Base-by-base conservation (phyloP, 2,329 filamentous ascomycete genomes). In the Fusarium multiceps region DNA sequence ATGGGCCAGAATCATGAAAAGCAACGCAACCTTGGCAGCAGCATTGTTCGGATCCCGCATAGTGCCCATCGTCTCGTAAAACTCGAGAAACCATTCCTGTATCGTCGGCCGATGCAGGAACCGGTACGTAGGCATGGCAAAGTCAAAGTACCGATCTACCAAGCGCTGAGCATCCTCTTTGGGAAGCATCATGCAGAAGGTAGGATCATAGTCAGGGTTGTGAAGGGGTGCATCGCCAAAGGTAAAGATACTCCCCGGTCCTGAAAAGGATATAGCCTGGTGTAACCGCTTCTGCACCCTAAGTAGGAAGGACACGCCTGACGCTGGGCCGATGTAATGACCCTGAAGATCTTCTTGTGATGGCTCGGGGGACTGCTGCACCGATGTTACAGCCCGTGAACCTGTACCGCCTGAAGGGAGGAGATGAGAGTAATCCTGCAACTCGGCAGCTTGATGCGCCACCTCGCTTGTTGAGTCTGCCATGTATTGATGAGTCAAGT, bases 101-200 rank as follows among this genome's bases (percentile, higher is more conserved):
- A 87, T 81, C 1, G 82, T 85, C 0, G 84, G 83, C 5, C 85
- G 78, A 70, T 88, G 86, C 9, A 88, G 73, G 62, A 87, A 88
- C 1, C 86, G 81, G 68, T 88, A 86, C 0, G 86, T 87, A 3
- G 87, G 85, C 59, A 86, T 85, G 2, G 85, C 85, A 69, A 85
- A 87, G 56, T 87, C 86, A 70, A 88, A 88, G 61, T 88, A 88
- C 8, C 85, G 76, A 34, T 81, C 79, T 1, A 88, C 76, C 23
- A 88, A 51, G 2, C 69, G 66, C 43, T 76, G 69, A 7, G 76
- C 74, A 21, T 76, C 76, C 13, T 80, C 74, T 41, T 79, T 77
- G 34, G 84, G 63, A 23, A 82, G 78, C 74, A 87, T 63, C 72
- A 82, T 71, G 69, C 81, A 80, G 28, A 78, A 78, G 16, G 75